Evolutionary conservation across 1,284 basidiomycete species (phyloP).

Genomic region (Ustilago hordei): DNA sequence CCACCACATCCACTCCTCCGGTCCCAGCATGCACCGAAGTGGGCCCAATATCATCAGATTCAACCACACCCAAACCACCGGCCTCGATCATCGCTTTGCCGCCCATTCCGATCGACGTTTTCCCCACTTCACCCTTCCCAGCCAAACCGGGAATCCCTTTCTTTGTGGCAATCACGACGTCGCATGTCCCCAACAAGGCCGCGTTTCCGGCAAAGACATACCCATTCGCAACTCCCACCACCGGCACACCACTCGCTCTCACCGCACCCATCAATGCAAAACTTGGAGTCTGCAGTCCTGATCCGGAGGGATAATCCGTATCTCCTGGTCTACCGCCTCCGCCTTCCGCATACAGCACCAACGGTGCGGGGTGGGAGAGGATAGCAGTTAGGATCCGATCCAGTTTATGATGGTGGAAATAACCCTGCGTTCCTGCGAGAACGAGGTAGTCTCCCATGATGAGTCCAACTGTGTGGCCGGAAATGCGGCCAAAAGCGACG

Average conservation of each 20-base stretch:
- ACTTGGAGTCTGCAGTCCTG: conserved; percentile 46
- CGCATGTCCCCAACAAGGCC: conserved; percentile 54
- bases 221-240: conserved; percentile 49
- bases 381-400: conserved; percentile 45
- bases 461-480: conserved; percentile 24
- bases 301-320: conserved; percentile 29
- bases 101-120: conserved; percentile 54
- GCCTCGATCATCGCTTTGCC: conserved; percentile 59
- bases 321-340: conserved; percentile 58
- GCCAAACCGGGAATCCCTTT: conserved; percentile 21
- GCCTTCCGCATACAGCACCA: conserved; percentile 58
- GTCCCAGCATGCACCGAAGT: conserved; percentile 33
- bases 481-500: conserved; percentile 45
- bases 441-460: conserved; percentile 54
- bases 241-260: conserved; percentile 40
- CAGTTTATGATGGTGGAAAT: conserved; percentile 52
- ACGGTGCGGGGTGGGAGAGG: conserved; percentile 36
- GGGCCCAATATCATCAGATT: conserved; percentile 49
- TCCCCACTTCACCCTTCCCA: conserved; percentile 3
- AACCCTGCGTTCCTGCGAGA: conserved; percentile 55
- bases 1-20: conserved; percentile 52
- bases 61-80: conserved; percentile 47
- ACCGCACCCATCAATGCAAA: conserved; percentile 53
- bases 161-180: conserved; percentile 46
- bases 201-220: conserved; percentile 60